Base-by-base conservation (phyloP, 108 stramenopile genomes). In the Cyclotella sp. region DNA sequence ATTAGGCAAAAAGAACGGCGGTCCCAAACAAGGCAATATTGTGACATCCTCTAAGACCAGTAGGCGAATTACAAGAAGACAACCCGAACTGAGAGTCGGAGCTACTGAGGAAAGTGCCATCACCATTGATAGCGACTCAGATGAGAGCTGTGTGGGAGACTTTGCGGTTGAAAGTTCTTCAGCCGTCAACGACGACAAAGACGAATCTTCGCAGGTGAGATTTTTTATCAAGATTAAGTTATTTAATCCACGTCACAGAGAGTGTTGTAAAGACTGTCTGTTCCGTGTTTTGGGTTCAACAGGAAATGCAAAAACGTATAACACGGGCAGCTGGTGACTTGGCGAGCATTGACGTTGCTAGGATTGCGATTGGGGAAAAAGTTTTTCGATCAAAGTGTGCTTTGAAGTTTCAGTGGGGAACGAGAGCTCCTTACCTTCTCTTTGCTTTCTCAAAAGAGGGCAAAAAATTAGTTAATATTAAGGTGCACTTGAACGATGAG, bases 321-420 rank as follows among this genome's bases (percentile, higher is more conserved):
- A 49, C n/a, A 21, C 64, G 70, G 41, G 70, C 77, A 39, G 53
- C 53, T 41, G 82, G 82, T 21, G 76, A 83, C 44, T 26, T 63
- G 6, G 30, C 54, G 49, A 58, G 44, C 29, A 83, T 87, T 22
- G 82, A 85, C 26, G 75, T 85, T 14, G 83, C 63, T 47, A 85
- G 90, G 14, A 83, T 91, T 47, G 76, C 84, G 45, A 69, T 91
- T 10, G 87, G 85, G 19, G 75, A 82, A 22, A 78, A 81, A 70
- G 76, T 89, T 12, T 73, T 71, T 26, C 65, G 46, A 47, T 60
- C 55, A 21, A 78, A 79, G 40, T 87, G 87, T 59, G 27, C 21
- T 15, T 44, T 86, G 42, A 65, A 51, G 5, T 73, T 85, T 26
- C 83, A 91, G 26, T 44, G 73, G 9, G 70, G 70, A 3, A 66